A percentile compares a stretch with the other conserved stretches of the same genome.
These are phyloP conservation scores for Penicillium soppii DNA, from an alignment of 495 filamentous ascomycete species.

Conservation along the genomic window DNA sequence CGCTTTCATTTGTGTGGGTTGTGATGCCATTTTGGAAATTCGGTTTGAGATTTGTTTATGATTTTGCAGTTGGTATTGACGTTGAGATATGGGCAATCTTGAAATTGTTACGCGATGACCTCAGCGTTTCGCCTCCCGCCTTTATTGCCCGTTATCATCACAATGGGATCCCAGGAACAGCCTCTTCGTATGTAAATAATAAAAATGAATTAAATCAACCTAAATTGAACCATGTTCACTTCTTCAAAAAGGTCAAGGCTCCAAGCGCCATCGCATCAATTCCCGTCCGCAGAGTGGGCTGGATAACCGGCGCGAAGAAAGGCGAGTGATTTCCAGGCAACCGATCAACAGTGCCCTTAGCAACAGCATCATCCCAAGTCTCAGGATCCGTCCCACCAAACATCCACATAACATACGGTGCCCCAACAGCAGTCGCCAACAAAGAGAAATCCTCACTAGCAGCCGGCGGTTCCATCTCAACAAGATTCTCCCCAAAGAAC, in stretches of 20 bases:
- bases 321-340: conserved; percentile 59
- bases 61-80: too few relatives aligned
- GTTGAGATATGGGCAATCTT: too few relatives aligned
- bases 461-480: conserved; percentile 22
- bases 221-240: background rate
- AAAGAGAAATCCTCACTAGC: conserved; percentile 59
- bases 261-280: conserved; percentile 55
- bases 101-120: too few relatives aligned
- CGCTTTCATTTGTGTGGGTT: conserved; percentile 53
- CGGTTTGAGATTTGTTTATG: too few relatives aligned
- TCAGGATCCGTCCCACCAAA: conserved; percentile 52
- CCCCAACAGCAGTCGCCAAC: conserved; percentile 49
- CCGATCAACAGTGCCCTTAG: conserved; percentile 37
- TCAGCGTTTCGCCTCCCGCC: too few relatives aligned
- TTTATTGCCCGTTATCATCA: too few relatives aligned
- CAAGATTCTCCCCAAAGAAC: conserved; percentile 40
- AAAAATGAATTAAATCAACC: too few relatives aligned
- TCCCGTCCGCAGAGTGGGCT: conserved; percentile 57
- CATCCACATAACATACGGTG: conserved; percentile 56
- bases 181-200: too few relatives aligned
- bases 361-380: conserved; percentile 48
- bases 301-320: conserved; percentile 59
- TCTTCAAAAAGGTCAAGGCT: conserved; percentile 48
- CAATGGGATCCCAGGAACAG: too few relatives aligned
- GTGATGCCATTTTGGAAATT: conserved; percentile 12